Evolutionary conservation across 2,329 filamentous ascomycete species (phyloP), one percentile per base, ranked within the genome.

Genomic region (Zymoseptoria crescenta): DNA sequence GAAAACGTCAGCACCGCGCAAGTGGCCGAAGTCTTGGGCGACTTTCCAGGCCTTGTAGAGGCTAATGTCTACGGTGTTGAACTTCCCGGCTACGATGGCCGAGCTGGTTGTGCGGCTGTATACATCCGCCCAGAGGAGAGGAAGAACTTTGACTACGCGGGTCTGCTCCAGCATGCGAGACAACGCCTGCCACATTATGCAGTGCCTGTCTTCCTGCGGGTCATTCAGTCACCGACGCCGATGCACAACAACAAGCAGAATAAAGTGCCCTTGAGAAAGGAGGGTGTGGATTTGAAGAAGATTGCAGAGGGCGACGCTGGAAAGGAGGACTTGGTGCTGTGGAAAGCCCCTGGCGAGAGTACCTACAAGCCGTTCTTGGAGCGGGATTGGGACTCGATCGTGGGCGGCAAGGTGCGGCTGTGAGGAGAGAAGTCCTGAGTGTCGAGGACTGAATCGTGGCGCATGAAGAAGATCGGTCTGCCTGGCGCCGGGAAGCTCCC

Each of bases 241-340:
- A 87, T 84, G 66, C 85, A 88, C 69, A 92, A 91, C 67, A 87
- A 90, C 71, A 92, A 92, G 75, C 88, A 91, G 74, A 89, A 90
- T 69, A 92, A 92, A 71, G 81, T 86, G 1, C 85, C 85, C 0
- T 74, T 91, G 52, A 79, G 86, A 67, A 81, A 82, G 52, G 85
- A 88, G 63, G 87, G 87, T 0, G 81, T 88, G 13, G 81, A 89
- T 69, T 80, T 83, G 3, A 70, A 69, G 4, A 77, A 77, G 59
- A 71, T 79, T 19, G 74, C 69, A 13, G 77, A 79, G 61, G 78
- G 77, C 8, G 68, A 71, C 8, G 76, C 73, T n/a, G 74, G 75
- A 0, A 68, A 68, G 52, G 69, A 70, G 24, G 78, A 83, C 70
- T 72, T 69, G n/a, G 69, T 84, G 41, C 70, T 79, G 28, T 84